Evolutionary conservation across 257 asterid genomes (phyloP), one percentile per base, ranked within the genome.

Genomic region (Solanum virginianum): DNA sequence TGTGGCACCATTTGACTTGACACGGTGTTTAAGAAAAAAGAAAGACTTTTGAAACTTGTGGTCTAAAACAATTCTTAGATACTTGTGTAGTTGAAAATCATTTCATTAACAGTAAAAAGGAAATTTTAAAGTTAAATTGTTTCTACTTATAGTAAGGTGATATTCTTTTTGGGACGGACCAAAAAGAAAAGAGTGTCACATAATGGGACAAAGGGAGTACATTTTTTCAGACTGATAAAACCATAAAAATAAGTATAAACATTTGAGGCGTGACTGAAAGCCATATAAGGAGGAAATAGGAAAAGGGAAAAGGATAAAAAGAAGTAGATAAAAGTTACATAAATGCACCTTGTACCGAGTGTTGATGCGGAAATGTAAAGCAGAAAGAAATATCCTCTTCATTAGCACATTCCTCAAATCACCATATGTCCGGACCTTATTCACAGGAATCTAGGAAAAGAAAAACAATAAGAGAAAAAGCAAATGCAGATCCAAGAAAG

Each of bases 381-480:
- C 98, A 49, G 99, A 97, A 81, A 97, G 97, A 90, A 97, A 97
- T 84, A 97, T 97, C 92, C 99, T 95, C 91, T 97, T 97, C 99
- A 97, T 97, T 94, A 97, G 92, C 90, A 97, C 98, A 90, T 90
- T 92, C 86, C 98, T 92, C 89, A 97, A 84, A 91, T 94, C 97
- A 87, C 94, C 94, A 88, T 89, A 95, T 63, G 98, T 95, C 65
- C 62, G 92, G 90, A 92, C 98, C 95, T 94, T 97, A 88, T 87
- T 94, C 88, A 97, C 99, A 41, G 99, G 99, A 89, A 97, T 89
- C 99, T 97, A 97, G 85, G 79, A 54, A 89, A 82, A 55, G 85
- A 86, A 86, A 62, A 88, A 65, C 59, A 88, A 47, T 13, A 22
- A 72, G 54, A 72, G 62, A 47, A 62, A 70, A 82, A 7, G 20